A percentile compares a stretch with the other conserved stretches of the same genome.
Conservation (phyloP, 495 filamentous ascomycete species). For the Patellaria atrata region DNA sequence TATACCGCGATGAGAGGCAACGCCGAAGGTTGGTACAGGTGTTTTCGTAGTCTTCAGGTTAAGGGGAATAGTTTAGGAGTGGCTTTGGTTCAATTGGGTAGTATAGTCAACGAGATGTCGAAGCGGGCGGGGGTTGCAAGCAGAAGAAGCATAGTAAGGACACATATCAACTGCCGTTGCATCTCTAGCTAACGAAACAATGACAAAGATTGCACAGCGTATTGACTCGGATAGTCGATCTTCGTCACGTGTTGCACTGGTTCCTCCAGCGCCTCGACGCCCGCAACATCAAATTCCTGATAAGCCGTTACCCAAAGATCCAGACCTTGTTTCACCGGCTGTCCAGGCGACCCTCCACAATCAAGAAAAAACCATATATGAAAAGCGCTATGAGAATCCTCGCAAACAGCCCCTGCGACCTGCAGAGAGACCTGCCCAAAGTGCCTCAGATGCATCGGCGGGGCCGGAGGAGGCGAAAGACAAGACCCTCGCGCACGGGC, state of each 20-base stretch:
- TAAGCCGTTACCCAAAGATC: conserved; percentile 2
- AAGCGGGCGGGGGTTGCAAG: conserved; percentile 29
- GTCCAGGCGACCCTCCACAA: not conserved
- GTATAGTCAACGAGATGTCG: conserved; percentile 26
- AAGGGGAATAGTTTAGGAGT: conserved; percentile 26
- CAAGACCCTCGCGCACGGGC: conserved; percentile 11
- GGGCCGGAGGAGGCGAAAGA: conserved; percentile 13
- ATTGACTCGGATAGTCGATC: not conserved
- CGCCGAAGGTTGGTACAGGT: conserved; percentile 25
- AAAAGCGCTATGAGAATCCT: not conserved
- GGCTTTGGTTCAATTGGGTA: conserved; percentile 24
- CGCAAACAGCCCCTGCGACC: conserved; percentile 3
- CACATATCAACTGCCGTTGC: not conserved
- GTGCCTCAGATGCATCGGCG: no score
- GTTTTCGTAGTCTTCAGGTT: conserved; percentile 21
- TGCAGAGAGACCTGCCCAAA: no score
- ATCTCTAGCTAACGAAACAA: not conserved
- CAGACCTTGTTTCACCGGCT: not conserved
- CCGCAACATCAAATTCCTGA: no score
- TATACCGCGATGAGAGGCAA: conserved; percentile 28
- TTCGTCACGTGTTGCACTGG: no score
- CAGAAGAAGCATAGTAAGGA: conserved; percentile 21
- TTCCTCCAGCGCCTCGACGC: no score
- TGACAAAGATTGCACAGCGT: not conserved
- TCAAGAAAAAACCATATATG: not conserved